Evolutionary conservation across 1,284 basidiomycete genomes (phyloP).

Genomic region (Ceratobasidium sp.): DNA sequence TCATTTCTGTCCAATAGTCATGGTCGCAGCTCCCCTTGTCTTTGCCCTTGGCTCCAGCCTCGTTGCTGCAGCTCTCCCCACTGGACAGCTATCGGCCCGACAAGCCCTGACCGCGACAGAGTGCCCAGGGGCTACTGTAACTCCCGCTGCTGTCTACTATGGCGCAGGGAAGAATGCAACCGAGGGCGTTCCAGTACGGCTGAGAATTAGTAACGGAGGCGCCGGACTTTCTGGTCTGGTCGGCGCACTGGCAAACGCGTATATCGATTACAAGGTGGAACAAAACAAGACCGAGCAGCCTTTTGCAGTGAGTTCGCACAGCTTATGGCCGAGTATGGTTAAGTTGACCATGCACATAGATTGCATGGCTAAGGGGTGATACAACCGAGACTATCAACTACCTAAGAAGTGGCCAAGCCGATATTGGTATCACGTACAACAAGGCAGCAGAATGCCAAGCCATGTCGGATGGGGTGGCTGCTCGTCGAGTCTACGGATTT

Average conservation of each 20-base stretch:
- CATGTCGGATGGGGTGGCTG: constrained; percentile 48
- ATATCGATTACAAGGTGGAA: constrained; percentile 53
- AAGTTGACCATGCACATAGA: constrained; percentile 48
- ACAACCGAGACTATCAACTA: constrained; percentile 56
- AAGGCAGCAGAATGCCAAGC: constrained; percentile 56
- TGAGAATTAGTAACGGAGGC: constrained; percentile 59
- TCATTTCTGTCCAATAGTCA: not conserved
- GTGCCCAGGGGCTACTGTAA: not conserved
- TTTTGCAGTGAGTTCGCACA: constrained; percentile 51
- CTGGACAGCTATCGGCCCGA: not conserved
- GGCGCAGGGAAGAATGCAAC: not conserved
- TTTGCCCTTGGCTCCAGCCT: not conserved
- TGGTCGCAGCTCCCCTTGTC: not conserved
- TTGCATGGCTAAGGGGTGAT: constrained; percentile 60
- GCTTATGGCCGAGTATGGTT: no score
- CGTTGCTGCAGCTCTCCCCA: constrained; percentile 11
- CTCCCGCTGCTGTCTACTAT: constrained; percentile 4
- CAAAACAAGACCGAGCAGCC: constrained; percentile 23
- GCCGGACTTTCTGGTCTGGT: constrained; percentile 59
- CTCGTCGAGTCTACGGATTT: constrained; percentile 53
- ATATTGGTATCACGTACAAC: constrained; percentile 59
- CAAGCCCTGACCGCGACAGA: not conserved
- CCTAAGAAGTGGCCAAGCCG: constrained; percentile 53
- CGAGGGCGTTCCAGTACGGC: constrained; percentile 45
- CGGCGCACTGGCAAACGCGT: constrained; percentile 55